phyloP scores from a whole-genome alignment of 257 asterid genomes.

The Forsythia viridissima region DNA sequence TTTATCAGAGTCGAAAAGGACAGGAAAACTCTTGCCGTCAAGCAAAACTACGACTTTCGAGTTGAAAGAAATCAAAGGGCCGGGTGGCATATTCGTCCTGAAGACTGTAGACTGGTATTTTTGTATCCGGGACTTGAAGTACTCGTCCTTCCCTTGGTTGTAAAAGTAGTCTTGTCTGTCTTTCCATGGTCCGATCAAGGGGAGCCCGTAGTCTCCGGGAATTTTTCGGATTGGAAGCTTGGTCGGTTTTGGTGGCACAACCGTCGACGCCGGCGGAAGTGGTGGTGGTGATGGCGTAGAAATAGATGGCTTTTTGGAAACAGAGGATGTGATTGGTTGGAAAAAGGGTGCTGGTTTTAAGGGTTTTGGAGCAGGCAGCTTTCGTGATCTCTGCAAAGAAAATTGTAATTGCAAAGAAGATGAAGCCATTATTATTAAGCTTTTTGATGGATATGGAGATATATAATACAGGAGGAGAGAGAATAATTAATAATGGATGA shows the following conservation, averaged over 20 bases:
- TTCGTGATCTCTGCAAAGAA: conserved; percentile 19
- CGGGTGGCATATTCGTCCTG: conserved; percentile 89
- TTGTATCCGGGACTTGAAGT: conserved; percentile 62
- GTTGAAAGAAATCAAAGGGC: conserved; percentile 63
- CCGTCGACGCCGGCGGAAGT: neutral
- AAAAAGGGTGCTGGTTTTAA: neutral
- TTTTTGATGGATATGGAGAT: neutral
- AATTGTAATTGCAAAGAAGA: conserved; percentile 35
- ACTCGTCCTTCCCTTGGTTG: conserved; percentile 75
- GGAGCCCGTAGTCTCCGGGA: conserved; percentile 79
- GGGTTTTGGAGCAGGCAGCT: neutral
- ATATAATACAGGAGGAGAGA: neutral
- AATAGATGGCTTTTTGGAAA: conserved; percentile 39
- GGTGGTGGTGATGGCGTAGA: conserved; percentile 18
- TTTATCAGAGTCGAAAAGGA: conserved; percentile 61
- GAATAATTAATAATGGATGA: neutral
- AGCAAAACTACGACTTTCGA: conserved; percentile 73
- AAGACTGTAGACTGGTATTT: conserved; percentile 76
- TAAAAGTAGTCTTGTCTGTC: conserved; percentile 76
- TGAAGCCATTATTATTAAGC: conserved; percentile 39
- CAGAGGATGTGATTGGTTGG: conserved; percentile 31
- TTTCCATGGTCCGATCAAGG: conserved; percentile 66
- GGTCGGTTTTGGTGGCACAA: conserved; percentile 6
- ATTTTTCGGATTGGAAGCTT: conserved; percentile 45
- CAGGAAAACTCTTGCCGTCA: conserved; percentile 82